These are phyloP conservation scores for Wickerhamiella pararugosa DNA, from an alignment of 1,139 yeast genomes.

Conservation along the genomic window DNA sequence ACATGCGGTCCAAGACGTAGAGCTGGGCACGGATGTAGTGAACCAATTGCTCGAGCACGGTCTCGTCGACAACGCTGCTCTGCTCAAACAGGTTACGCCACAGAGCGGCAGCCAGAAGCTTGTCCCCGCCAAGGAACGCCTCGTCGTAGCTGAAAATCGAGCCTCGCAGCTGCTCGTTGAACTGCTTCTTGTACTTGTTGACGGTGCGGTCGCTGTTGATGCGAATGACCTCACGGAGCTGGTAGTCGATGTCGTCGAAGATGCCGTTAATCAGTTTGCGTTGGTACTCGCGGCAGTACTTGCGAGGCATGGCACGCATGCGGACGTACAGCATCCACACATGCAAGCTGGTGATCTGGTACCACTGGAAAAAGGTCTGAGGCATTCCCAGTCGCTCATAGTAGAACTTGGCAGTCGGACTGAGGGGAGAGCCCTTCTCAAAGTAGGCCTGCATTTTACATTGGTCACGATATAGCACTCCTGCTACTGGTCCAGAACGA, in stretches of 20 bases:
- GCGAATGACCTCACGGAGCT: constrained; percentile 73
- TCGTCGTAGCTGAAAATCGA: constrained; percentile 85
- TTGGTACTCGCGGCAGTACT: constrained; percentile 78
- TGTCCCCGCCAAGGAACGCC: constrained; percentile 45
- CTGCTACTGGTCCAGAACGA: constrained; percentile 90
- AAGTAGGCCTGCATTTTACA: constrained; percentile 76
- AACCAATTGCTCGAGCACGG: constrained; percentile 73
- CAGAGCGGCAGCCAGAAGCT: constrained; percentile 17
- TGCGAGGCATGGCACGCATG: constrained; percentile 91
- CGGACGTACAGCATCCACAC: constrained; percentile 88
- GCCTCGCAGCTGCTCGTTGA: constrained; percentile 82
- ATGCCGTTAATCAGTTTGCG: constrained; percentile 82
- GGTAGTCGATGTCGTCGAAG: constrained; percentile 76
- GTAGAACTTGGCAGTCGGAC: constrained; percentile 24
- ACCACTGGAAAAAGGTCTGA: constrained; percentile 84
- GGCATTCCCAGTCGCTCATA: constrained; percentile 74
- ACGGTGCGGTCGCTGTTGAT: constrained; percentile 73
- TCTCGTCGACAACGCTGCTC: constrained; percentile 63
- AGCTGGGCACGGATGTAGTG: constrained; percentile 81
- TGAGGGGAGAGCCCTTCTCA: constrained; percentile 25
- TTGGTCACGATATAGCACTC: constrained; percentile 69
- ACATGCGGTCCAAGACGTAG: constrained; percentile 67
- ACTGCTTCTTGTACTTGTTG: constrained; percentile 77
- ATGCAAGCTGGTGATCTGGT: constrained; percentile 78
- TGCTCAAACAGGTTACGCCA: constrained; percentile 91